A percentile compares a stretch with the other conserved stretches of the same genome.
Evolutionary conservation across 768 basidiomycete genomes (phyloP).

Genomic region (Boletus eberwhitei): DNA sequence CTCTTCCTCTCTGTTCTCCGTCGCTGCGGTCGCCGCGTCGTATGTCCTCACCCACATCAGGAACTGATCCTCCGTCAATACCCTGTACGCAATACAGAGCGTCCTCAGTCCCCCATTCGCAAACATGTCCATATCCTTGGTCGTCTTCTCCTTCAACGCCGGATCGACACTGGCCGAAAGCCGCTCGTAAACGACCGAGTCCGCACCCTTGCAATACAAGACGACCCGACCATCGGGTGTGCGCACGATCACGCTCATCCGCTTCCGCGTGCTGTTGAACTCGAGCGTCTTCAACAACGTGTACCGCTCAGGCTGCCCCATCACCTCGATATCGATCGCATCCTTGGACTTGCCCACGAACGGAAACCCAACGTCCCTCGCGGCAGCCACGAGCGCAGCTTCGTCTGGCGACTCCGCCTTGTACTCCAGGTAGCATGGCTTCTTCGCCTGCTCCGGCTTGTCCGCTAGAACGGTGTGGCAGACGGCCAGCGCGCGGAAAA

Average conservation of each 20-base stretch:
- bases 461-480: conserved; percentile 93
- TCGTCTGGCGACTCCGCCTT: conserved; percentile 98
- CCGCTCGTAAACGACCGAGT: conserved; percentile 89
- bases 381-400: conserved; percentile 88
- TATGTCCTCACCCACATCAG: conserved; percentile 73
- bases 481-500: conserved; percentile 93
- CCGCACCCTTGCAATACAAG: conserved; percentile 95
- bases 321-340: conserved; percentile 81
- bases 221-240: conserved; percentile 78
- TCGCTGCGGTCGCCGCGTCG: conserved; percentile 75
- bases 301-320: conserved; percentile 85
- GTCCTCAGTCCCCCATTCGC: conserved; percentile 92
- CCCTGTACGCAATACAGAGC: conserved; percentile 81
- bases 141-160: conserved; percentile 70
- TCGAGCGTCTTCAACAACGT: conserved; percentile 78
- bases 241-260: conserved; percentile 92
- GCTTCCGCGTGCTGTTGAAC: conserved; percentile 91
- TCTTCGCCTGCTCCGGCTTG: conserved; percentile 54
- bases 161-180: conserved; percentile 75
- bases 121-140: conserved; percentile 87
- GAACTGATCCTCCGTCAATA: conserved; percentile 82
- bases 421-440: conserved; percentile 72
- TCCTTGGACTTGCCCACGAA: conserved; percentile 78
- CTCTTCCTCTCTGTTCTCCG: conserved; percentile 83
- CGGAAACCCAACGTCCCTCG: conserved; percentile 90